A percentile compares a stretch with the other conserved stretches of the same genome.
phyloP scores from a whole-genome alignment of 768 basidiomycete species.

The Pleurotus djamor region DNA sequence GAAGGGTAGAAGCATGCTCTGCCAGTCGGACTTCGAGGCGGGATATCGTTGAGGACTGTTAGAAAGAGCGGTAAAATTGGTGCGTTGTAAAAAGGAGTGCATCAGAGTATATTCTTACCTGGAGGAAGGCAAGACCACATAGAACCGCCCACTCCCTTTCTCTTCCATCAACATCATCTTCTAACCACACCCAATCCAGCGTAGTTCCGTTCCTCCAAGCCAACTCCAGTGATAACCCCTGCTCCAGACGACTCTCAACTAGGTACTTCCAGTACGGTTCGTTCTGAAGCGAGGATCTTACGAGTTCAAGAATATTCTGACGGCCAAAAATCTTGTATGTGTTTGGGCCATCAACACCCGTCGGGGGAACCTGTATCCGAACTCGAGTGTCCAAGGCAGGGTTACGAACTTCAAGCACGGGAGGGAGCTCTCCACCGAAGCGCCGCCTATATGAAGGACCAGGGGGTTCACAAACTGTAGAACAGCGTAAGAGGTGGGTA shows the following conservation, averaged over 20 bases:
- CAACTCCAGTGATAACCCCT: constrained; percentile 64
- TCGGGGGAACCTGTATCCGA: constrained; percentile 61
- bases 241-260: constrained; percentile 47
- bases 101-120: constrained; percentile 42
- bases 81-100: not conserved
- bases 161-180: constrained; percentile 62
- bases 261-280: constrained; percentile 63
- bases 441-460: constrained; percentile 47
- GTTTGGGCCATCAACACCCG: constrained; percentile 26
- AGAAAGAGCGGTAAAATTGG: not conserved
- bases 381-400: constrained; percentile 68
- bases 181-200: constrained; percentile 86
- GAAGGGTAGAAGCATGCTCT: constrained; percentile 56
- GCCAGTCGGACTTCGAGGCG: constrained; percentile 75
- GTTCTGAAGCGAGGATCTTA: constrained; percentile 51
- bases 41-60: constrained; percentile 23
- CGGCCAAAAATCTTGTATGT: constrained; percentile 54
- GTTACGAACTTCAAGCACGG: constrained; percentile 64
- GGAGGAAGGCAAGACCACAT: constrained; percentile 70
- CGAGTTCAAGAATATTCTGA: constrained; percentile 61
- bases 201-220: constrained; percentile 76
- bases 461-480: not conserved
- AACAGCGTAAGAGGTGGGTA: not conserved
- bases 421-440: constrained; percentile 72
- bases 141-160: constrained; percentile 70